These are phyloP conservation scores for Ambrosia trifida DNA, from an alignment of 129 eudicot genomes.

Conservation along the genomic window DNA sequence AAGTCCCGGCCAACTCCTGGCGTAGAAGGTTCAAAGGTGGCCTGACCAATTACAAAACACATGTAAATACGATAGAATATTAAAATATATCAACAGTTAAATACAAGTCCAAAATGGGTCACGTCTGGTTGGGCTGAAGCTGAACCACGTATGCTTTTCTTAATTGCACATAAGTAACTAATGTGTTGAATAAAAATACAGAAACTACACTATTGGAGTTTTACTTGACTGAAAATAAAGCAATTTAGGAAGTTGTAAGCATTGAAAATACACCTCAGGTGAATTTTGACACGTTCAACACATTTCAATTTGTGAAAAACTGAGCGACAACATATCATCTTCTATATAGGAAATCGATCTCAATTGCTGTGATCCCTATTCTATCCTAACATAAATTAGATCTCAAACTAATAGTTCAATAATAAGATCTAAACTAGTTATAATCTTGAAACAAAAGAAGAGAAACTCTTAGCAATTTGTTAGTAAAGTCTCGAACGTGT, in stretches of 20 bases:
- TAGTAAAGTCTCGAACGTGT: too few species aligned
- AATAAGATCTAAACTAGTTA: not conserved
- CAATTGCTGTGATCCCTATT: not conserved
- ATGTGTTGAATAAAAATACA: too few species aligned
- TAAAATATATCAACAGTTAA: not conserved
- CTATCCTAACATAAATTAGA: not conserved
- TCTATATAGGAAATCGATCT: not conserved
- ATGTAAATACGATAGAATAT: conserved; percentile 11
- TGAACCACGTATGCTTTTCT: too few species aligned
- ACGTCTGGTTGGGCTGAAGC: not conserved
- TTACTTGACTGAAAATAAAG: not conserved
- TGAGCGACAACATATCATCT: not conserved
- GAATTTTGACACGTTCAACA: too few species aligned
- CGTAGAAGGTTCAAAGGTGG: conserved; percentile 96
- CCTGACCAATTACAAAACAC: conserved; percentile 49
- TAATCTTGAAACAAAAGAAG: not conserved
- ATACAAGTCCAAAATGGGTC: not conserved
- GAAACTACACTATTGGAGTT: not conserved
- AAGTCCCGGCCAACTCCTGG: conserved; percentile 89
- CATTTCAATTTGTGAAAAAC: not conserved
- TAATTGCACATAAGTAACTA: too few species aligned
- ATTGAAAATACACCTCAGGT: not conserved
- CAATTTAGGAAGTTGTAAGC: not conserved
- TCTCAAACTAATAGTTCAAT: not conserved
- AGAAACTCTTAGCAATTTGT: not conserved